A percentile compares a stretch with the other conserved stretches of the same genome.
Evolutionary conservation across 1,284 basidiomycete genomes (phyloP).

Genomic region (Golubevia pallescens): DNA sequence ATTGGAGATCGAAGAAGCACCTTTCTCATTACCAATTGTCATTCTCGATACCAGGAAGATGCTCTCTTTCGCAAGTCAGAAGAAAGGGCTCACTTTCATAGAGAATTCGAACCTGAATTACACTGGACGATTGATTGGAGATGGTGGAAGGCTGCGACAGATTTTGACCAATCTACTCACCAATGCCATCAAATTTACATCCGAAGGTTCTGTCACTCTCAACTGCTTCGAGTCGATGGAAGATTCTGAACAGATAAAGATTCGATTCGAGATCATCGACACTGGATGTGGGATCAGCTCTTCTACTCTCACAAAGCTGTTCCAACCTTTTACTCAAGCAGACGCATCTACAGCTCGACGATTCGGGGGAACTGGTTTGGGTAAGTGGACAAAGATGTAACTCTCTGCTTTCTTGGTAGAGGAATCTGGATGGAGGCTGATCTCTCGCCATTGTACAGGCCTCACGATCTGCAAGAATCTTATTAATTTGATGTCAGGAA

Average conservation of each 20-base stretch:
- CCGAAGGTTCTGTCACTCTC: slow-evolving; percentile 71
- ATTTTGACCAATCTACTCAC: slow-evolving; percentile 75
- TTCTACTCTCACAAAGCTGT: slow-evolving; percentile 72
- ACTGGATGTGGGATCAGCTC: slow-evolving; percentile 74
- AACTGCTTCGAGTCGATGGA: slow-evolving; percentile 69
- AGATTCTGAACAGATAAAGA: slow-evolving; percentile 67
- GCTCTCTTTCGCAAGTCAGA: slow-evolving; percentile 49
- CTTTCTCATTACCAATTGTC: slow-evolving; percentile 48
- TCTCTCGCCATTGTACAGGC: too few species aligned
- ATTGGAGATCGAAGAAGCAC: slow-evolving; percentile 46
- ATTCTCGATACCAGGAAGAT: slow-evolving; percentile 51
- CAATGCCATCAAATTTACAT: slow-evolving; percentile 77
- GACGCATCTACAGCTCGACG: slow-evolving; percentile 76
- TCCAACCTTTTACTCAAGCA: slow-evolving; percentile 76
- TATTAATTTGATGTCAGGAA: slow-evolving; percentile 52
- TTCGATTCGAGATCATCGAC: slow-evolving; percentile 75
- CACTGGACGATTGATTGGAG: slow-evolving; percentile 44
- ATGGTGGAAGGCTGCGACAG: slow-evolving; percentile 40
- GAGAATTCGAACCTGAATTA: slow-evolving; percentile 43
- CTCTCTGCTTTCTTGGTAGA: too few species aligned
- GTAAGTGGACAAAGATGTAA: too few species aligned
- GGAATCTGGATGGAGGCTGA: too few species aligned
- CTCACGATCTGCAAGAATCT: slow-evolving; percentile 55
- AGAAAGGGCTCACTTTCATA: slow-evolving; percentile 48
- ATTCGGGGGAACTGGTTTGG: slow-evolving; percentile 74